These are phyloP conservation scores for Abrus pulchellus DNA, from an alignment of 306 rosid genomes.

Conservation along the genomic window DNA sequence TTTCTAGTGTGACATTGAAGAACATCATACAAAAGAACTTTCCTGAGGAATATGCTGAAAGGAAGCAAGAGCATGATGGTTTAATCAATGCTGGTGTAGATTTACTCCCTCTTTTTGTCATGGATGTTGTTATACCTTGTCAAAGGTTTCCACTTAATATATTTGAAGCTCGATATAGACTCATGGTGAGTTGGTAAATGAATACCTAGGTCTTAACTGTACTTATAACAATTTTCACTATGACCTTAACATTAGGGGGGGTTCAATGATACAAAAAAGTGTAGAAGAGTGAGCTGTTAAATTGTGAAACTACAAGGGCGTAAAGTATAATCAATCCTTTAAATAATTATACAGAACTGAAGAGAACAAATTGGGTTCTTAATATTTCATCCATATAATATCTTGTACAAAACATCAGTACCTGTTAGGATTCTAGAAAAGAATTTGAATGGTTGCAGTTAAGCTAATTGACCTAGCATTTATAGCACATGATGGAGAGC, in stretches of 20 bases:
- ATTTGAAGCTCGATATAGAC: conserved; percentile 99
- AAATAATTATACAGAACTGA: neutral
- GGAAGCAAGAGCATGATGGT: conserved; percentile 80
- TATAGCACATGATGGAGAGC: conserved; percentile 20
- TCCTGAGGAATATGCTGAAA: conserved; percentile 93
- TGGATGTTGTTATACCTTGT: conserved; percentile 96
- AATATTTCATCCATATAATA: neutral
- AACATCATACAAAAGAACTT: conserved; percentile 90
- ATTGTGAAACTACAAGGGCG: neutral
- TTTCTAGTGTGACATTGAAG: conserved; percentile 89
- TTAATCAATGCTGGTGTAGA: conserved; percentile 76
- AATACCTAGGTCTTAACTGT: neutral
- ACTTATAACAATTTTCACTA: neutral
- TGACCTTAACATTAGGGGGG: neutral
- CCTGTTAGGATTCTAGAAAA: conserved; percentile 10
- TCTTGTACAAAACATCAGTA: conserved; percentile 33
- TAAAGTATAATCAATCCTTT: neutral
- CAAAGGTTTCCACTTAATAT: conserved; percentile 93
- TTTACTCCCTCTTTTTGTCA: conserved; percentile 96
- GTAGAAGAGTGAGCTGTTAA: neutral
- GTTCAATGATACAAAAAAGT: neutral
- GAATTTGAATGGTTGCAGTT: conserved; percentile 15
- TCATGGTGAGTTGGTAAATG: conserved; percentile 78
- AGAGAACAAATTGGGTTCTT: conserved; percentile 23
- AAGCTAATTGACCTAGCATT: conserved; percentile 31